Conservation (phyloP, 1,284 basidiomycete genomes). For the Cryptococcus sp. region DNA sequence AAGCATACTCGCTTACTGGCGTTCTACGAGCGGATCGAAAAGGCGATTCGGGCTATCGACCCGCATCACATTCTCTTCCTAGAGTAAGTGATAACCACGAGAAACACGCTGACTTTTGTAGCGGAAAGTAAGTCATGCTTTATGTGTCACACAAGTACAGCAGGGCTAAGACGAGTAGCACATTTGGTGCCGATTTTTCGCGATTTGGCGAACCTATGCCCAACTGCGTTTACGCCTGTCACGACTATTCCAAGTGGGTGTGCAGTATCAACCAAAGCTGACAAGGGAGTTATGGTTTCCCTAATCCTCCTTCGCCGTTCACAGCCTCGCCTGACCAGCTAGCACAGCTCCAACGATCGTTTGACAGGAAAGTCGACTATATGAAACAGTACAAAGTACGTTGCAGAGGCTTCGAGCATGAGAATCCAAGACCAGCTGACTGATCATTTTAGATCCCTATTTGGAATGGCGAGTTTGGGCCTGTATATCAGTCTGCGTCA, state of each 20-base stretch:
- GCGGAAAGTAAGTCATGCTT: background rate
- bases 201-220: constrained; percentile 62
- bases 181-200: constrained; percentile 72
- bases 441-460: background rate
- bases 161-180: constrained; percentile 55
- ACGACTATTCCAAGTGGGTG: constrained; percentile 62
- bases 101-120: background rate
- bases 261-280: background rate
- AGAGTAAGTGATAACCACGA: constrained; percentile 25
- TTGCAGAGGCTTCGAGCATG: background rate
- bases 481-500: constrained; percentile 42
- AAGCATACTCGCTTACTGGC: constrained; percentile 55
- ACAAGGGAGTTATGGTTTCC: constrained; percentile 60
- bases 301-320: constrained; percentile 60
- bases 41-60: constrained; percentile 66
- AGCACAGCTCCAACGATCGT: constrained; percentile 53
- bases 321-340: constrained; percentile 58
- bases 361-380: constrained; percentile 61
- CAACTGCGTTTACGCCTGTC: constrained; percentile 72
- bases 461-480: constrained; percentile 63
- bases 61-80: constrained; percentile 59
- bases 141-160: background rate
- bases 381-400: constrained; percentile 28
- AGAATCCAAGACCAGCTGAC: background rate
- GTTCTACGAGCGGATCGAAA: constrained; percentile 66